These are phyloP conservation scores for Apostasia ramifera DNA, from an alignment of 106 monocot genomes.

Conservation along the genomic window DNA sequence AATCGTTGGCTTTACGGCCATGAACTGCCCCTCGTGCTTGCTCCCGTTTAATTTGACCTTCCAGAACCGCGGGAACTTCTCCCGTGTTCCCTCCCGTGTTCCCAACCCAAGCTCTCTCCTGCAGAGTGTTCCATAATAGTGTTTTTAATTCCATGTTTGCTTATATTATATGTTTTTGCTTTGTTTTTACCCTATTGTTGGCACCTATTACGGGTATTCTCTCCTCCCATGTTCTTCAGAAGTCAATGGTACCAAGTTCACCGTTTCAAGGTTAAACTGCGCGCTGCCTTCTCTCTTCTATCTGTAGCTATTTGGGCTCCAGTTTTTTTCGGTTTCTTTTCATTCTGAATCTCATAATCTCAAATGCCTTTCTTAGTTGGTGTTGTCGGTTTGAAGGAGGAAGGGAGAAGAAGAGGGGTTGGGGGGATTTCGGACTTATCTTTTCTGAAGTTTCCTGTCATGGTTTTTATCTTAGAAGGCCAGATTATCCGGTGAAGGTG, in stretches of 20 bases:
- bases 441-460: background rate
- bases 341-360: too few species aligned
- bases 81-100: too few species aligned
- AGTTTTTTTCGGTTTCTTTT: too few species aligned
- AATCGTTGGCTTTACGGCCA: background rate
- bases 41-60: background rate
- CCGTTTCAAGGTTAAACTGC: background rate
- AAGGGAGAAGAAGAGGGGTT: background rate
- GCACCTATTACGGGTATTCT: background rate
- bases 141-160: too few species aligned
- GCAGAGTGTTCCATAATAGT: background rate
- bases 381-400: background rate
- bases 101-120: background rate
- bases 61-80: background rate
- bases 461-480: too few species aligned
- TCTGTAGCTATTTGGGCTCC: too few species aligned
- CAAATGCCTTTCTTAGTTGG: too few species aligned
- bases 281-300: background rate
- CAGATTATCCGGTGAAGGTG: too few species aligned
- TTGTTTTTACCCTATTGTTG: background rate
- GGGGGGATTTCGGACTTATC: background rate
- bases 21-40: background rate
- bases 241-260: constrained; percentile 6
- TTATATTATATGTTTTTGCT: background rate
- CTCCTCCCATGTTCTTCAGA: background rate